Evolutionary conservation across 768 basidiomycete genomes (phyloP).

Genomic region (Russula sp.): DNA sequence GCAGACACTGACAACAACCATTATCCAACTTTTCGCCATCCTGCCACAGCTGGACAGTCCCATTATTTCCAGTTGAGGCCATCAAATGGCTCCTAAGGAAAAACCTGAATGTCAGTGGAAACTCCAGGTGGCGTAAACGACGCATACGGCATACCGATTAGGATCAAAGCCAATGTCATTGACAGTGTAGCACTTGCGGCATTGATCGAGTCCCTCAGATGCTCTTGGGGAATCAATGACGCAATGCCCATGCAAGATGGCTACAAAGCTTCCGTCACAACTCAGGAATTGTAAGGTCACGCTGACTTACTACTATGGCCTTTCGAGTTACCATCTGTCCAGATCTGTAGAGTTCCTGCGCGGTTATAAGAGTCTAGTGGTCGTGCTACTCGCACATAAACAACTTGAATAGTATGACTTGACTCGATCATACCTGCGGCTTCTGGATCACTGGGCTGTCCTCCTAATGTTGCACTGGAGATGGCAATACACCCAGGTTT

Average conservation of each 20-base stretch:
- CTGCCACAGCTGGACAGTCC: slow-evolving; percentile 25
- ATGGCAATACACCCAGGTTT: slow-evolving; percentile 18
- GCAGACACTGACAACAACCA: slow-evolving; percentile 2
- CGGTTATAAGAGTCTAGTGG: slow-evolving; percentile 17
- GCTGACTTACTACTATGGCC: slow-evolving; percentile 7
- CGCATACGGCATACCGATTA: slow-evolving; percentile 24
- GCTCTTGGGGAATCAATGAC: not conserved
- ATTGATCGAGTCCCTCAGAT: slow-evolving; percentile 1
- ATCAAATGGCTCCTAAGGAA: slow-evolving; percentile 15
- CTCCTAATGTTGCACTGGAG: slow-evolving; percentile 25
- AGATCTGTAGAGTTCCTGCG: slow-evolving; percentile 27
- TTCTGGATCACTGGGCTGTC: slow-evolving; percentile 10
- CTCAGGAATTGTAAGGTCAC: not conserved
- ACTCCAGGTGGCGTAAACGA: not conserved
- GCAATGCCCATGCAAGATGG: slow-evolving; percentile 27
- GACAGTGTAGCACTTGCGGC: slow-evolving; percentile 26
- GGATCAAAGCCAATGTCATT: slow-evolving; percentile 29
- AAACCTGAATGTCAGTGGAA: not conserved
- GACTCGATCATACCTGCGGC: not conserved
- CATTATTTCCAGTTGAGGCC: slow-evolving; percentile 27
- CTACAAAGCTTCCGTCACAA: slow-evolving; percentile 8
- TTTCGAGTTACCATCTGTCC: slow-evolving; percentile 7
- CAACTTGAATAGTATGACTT: not conserved
- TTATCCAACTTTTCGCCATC: slow-evolving; percentile 10
- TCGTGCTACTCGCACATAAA: slow-evolving; percentile 1